Evolutionary conservation across 2,329 filamentous ascomycete genomes (phyloP).

Genomic region (Arthroderma sp.): DNA sequence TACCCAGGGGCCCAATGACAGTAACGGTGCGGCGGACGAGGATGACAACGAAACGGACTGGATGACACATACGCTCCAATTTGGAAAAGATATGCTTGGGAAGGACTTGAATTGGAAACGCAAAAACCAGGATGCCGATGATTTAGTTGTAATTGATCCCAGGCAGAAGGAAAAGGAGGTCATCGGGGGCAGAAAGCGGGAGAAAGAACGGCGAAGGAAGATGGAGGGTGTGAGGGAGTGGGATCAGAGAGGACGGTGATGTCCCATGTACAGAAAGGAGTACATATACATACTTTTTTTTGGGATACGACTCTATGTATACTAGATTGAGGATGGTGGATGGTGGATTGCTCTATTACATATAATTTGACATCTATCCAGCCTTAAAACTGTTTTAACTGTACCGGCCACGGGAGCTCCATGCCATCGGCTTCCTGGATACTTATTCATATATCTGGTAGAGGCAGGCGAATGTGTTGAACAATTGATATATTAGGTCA

Average conservation of each 20-base stretch:
- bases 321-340: too few relatives aligned
- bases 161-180: constrained; percentile 66
- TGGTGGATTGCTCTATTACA: too few relatives aligned
- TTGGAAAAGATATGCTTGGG: constrained; percentile 77
- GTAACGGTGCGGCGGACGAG: constrained; percentile 18
- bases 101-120: constrained; percentile 83
- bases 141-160: constrained; percentile 83
- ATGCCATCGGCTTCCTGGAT: too few relatives aligned
- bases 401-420: too few relatives aligned
- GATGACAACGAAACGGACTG: constrained; percentile 48
- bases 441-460: too few relatives aligned
- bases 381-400: too few relatives aligned
- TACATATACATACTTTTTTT: not conserved
- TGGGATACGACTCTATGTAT: too few relatives aligned
- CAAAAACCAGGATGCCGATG: constrained; percentile 62
- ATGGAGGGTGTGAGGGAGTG: constrained; percentile 25
- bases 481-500: too few relatives aligned
- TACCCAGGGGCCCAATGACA: constrained; percentile 28
- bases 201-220: constrained; percentile 22
- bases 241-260: constrained; percentile 16
- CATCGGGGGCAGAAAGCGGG: constrained; percentile 35
- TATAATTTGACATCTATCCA: too few relatives aligned
- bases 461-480: too few relatives aligned
- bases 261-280: not conserved
- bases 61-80: constrained; percentile 76